Evolutionary conservation across 2,329 filamentous ascomycete species (phyloP).

Genomic region (Dothistroma septosporum): DNA sequence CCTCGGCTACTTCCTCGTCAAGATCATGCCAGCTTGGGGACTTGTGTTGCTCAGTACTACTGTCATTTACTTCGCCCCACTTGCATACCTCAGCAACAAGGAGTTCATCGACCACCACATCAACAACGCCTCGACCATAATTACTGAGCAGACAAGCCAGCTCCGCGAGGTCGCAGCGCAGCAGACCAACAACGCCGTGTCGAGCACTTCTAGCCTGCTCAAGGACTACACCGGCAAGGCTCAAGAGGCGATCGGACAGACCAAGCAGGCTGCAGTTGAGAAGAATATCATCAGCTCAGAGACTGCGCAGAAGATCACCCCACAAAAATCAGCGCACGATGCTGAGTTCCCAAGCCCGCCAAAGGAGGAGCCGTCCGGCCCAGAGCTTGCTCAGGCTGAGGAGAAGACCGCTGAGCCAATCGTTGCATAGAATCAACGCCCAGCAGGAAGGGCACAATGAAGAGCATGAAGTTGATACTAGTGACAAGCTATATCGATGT

Average conservation of each 20-base stretch:
- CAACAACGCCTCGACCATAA: slow-evolving; percentile 50
- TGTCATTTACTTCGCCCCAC: slow-evolving; percentile 56
- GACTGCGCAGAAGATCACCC: slow-evolving; percentile 29
- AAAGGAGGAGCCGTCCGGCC: slow-evolving; percentile 20
- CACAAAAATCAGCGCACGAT: slow-evolving; percentile 16
- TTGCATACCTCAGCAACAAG: slow-evolving; percentile 63
- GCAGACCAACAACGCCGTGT: slow-evolving; percentile 56
- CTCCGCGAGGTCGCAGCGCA: slow-evolving; percentile 58
- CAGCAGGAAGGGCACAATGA: background rate
- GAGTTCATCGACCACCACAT: slow-evolving; percentile 61
- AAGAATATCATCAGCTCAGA: slow-evolving; percentile 35
- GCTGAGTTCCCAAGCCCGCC: slow-evolving; percentile 24
- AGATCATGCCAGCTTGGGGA: slow-evolving; percentile 62
- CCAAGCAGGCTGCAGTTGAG: slow-evolving; percentile 35
- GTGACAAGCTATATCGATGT: background rate
- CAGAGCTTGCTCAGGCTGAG: slow-evolving; percentile 14
- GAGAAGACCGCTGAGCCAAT: slow-evolving; percentile 16
- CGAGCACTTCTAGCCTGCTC: slow-evolving; percentile 56
- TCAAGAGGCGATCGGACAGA: slow-evolving; percentile 50
- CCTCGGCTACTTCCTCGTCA: slow-evolving; percentile 61
- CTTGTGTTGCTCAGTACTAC: slow-evolving; percentile 55
- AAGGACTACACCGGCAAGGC: slow-evolving; percentile 59
- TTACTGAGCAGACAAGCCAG: slow-evolving; percentile 57
- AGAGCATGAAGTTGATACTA: background rate
- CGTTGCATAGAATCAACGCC: slow-evolving; percentile 5